Base-by-base conservation (phyloP, 2,329 filamentous ascomycete species). In the Neoascochyta sp. region DNA sequence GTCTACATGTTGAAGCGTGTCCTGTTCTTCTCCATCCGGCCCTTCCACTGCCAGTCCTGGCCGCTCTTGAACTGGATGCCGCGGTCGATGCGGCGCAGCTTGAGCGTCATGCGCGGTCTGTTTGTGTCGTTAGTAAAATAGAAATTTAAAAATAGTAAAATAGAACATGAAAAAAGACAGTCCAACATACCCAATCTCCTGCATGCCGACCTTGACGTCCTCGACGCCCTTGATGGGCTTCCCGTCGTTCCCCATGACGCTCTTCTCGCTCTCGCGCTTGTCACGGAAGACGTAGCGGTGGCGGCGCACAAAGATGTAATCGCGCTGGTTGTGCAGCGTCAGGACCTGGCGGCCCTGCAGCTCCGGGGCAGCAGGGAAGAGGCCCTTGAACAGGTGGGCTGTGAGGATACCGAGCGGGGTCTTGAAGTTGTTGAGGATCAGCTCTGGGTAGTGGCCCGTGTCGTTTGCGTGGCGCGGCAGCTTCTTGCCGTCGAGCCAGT, bases 1-100 rank as follows among this genome's bases (percentile, higher is more conserved):
- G 14, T 36, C 38, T 67, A 96, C 58, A 98, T 71, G 65, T 93
- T 92, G 69, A 96, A 98, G 60, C 86, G 81, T 47, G 90, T 96
- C 54, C 92, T 75, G 57, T 85, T 74, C 71, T 95, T 95, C 69
- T 98, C 92, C 82, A 92, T 93, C 59, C 81, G 80, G 8, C 85
- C 83, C 68, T 94, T 93, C 92, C 92, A 98, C 61, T 95, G 79
- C 90, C 92, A 96, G 57, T 94, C 86, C 47, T 87, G 77, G 20
- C 87, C 86, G 63, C 78, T 81, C 25, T 64, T 82, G 69, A 63
- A 79, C 70, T 71, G 86, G 45, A 98, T 84, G 0, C 89, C 90
- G 65, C 88, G 89, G 60, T 96, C 90, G 23, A 96, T 81, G 52
- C 92, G 79, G 48, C 89, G 78, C 53, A 98, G 67, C 70, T 96